Percentiles rank a stretch among this genome's conserved stretches.
phyloP scores from a whole-genome alignment of 73 alveolate genomes.

The Paramecium biaurelia region DNA sequence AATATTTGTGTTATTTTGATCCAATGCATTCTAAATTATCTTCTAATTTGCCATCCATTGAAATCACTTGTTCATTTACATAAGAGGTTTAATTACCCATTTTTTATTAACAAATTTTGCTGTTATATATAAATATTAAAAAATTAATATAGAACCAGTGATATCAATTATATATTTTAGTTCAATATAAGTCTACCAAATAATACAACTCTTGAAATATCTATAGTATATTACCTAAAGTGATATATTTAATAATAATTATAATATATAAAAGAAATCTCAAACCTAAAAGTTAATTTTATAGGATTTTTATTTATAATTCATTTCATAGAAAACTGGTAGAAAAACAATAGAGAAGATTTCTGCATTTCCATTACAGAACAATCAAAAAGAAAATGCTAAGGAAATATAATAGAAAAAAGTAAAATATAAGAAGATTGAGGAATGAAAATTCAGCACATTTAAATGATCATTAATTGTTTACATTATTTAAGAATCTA shows the following conservation, averaged over 20 bases:
- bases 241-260: too few relatives aligned
- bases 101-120: not conserved
- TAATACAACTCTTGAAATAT: not conserved
- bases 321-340: too few relatives aligned
- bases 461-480: too few relatives aligned
- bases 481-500: not conserved
- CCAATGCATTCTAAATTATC: not conserved
- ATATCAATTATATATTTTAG: not conserved
- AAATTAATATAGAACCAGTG: not conserved
- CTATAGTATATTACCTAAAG: too few relatives aligned
- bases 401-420: too few relatives aligned
- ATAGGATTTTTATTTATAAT: not conserved
- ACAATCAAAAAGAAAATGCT: not conserved
- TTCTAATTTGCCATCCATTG: conserved; percentile 13
- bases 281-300: not conserved
- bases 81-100: not conserved
- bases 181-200: not conserved
- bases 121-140: not conserved
- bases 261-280: not conserved
- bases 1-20: not conserved
- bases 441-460: too few relatives aligned
- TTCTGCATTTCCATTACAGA: not conserved
- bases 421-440: too few relatives aligned
- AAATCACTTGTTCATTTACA: not conserved
- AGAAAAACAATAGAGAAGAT: too few relatives aligned